Conservation (phyloP, 768 basidiomycete species). For the Psilocybe cubensis region DNA sequence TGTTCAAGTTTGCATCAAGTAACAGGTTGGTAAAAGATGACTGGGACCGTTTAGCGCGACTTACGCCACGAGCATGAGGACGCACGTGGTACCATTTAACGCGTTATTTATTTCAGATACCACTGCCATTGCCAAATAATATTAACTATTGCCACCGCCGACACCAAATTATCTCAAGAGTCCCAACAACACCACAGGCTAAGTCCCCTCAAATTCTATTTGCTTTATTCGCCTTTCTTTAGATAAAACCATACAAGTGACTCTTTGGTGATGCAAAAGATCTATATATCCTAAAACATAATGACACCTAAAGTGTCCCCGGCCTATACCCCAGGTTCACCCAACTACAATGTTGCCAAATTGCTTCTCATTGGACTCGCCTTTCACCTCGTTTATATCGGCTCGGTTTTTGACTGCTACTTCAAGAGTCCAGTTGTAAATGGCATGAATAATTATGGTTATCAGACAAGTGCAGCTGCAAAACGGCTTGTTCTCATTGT, state of each 20-base stretch:
- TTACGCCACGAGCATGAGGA: too few species aligned
- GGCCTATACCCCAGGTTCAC: neutral
- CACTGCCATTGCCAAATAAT: neutral
- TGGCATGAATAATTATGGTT: conserved; percentile 67
- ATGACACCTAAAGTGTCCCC: neutral
- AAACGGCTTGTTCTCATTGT: conserved; percentile 82
- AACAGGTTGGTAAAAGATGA: too few species aligned
- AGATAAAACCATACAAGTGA: neutral
- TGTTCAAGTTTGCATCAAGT: too few species aligned
- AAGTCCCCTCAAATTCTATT: neutral
- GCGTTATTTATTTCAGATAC: neutral
- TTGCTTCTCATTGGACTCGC: conserved; percentile 69
- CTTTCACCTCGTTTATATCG: conserved; percentile 77
- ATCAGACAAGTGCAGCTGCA: conserved; percentile 49
- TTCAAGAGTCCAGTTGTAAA: conserved; percentile 83
- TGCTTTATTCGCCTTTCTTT: neutral
- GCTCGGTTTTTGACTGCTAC: conserved; percentile 84
- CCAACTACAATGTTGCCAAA: conserved; percentile 41
- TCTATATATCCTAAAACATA: neutral
- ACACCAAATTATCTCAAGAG: too few species aligned
- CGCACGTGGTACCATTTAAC: too few species aligned
- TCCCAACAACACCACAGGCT: neutral
- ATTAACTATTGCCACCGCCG: neutral
- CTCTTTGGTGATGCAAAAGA: conserved; percentile 1
- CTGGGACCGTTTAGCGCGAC: too few species aligned